Conservation (phyloP, 257 asterid species). For the Primulina eburnea region DNA sequence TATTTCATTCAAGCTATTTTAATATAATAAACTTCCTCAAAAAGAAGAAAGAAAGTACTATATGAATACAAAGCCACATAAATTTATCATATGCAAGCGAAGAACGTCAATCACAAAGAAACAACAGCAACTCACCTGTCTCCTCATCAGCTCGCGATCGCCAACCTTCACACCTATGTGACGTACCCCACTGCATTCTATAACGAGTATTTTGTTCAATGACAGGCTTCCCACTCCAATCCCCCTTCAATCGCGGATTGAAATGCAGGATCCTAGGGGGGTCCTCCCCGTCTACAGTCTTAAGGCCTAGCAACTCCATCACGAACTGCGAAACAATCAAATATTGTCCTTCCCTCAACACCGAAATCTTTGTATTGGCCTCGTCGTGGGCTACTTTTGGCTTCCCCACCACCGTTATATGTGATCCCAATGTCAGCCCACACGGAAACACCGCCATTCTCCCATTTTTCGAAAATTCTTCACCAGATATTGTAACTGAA, state of each 20-base stretch:
- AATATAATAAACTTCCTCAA: neutral
- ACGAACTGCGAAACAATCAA: conserved; percentile 89
- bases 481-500: conserved; percentile 53
- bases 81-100: conserved; percentile 20
- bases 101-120: neutral
- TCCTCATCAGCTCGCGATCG: conserved; percentile 84
- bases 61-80: neutral
- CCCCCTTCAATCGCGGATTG: conserved; percentile 87
- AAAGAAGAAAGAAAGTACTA: neutral
- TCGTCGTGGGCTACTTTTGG: conserved; percentile 75
- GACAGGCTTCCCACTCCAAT: conserved; percentile 95
- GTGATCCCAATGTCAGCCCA: conserved; percentile 85
- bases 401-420: conserved; percentile 72
- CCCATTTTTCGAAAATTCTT: conserved; percentile 45
- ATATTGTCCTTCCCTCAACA: conserved; percentile 62
- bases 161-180: conserved; percentile 94
- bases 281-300: conserved; percentile 89
- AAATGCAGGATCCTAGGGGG: conserved; percentile 90
- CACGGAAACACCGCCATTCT: conserved; percentile 69
- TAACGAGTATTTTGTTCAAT: conserved; percentile 92
- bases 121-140: conserved; percentile 56
- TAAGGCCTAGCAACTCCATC: conserved; percentile 91
- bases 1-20: neutral
- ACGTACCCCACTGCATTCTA: conserved; percentile 94
- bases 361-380: conserved; percentile 68